phyloP scores from a whole-genome alignment of 2,329 filamentous ascomycete species.

The Fusarium nisikadoi region DNA sequence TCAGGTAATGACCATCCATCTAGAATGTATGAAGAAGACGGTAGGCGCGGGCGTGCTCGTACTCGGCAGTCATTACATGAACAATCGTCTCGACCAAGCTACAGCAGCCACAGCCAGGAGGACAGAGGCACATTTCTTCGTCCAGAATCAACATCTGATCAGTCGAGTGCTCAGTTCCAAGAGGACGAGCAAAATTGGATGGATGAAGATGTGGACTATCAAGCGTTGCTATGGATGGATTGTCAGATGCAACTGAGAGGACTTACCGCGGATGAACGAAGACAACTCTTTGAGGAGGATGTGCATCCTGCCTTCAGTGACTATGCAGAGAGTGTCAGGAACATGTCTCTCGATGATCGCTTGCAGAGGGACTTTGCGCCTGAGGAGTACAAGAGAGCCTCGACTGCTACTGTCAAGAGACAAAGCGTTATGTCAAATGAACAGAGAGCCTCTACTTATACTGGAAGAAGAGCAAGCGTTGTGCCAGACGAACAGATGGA shows the following conservation, averaged over 20 bases:
- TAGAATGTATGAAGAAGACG: not conserved
- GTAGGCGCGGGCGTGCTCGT: not conserved
- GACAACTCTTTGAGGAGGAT: slow-evolving; percentile 13
- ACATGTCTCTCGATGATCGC: not conserved
- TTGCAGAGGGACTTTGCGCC: not conserved
- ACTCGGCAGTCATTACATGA: not conserved
- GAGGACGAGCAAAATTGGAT: not conserved
- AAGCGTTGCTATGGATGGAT: slow-evolving; percentile 33
- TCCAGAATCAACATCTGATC: not conserved
- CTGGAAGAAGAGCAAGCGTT: not conserved
- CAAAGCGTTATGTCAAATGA: not conserved
- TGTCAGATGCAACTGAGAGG: slow-evolving; percentile 16
- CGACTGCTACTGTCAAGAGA: not conserved
- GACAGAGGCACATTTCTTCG: not conserved
- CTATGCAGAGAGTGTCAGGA: slow-evolving; percentile 12
- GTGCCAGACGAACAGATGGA: not conserved
- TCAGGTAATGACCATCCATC: not conserved
- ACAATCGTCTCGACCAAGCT: not conserved
- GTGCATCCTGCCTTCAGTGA: slow-evolving; percentile 36
- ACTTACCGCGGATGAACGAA: slow-evolving; percentile 14
- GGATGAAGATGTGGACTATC: not conserved
- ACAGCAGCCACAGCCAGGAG: not conserved
- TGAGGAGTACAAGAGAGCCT: not conserved
- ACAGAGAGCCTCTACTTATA: slow-evolving; percentile 3
- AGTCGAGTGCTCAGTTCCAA: not conserved